phyloP scores from a whole-genome alignment of 495 filamentous ascomycete species.

The Aspergillus affinis region DNA sequence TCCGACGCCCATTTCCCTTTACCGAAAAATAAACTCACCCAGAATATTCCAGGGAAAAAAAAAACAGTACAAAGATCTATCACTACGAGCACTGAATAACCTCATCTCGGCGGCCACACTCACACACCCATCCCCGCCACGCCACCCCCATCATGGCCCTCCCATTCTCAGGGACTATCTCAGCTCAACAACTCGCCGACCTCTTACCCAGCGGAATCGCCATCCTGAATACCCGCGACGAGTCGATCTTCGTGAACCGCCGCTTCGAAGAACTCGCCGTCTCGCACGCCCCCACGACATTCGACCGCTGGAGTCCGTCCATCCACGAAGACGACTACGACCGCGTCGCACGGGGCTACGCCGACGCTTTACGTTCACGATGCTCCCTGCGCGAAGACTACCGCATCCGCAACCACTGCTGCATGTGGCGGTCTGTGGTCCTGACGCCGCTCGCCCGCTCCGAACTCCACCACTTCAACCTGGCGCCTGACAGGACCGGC shows the following conservation, averaged over 20 bases:
- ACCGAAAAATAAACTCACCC: neutral
- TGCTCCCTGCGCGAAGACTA: conserved; percentile 25
- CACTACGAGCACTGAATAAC: too few species aligned
- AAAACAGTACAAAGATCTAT: too few species aligned
- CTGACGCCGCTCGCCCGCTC: conserved; percentile 16
- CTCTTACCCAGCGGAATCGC: conserved; percentile 26
- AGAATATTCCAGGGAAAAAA: neutral
- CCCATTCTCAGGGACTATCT: conserved; percentile 3
- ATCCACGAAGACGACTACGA: conserved; percentile 25
- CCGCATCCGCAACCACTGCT: conserved; percentile 11
- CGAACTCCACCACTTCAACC: conserved; percentile 9
- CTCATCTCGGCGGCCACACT: neutral
- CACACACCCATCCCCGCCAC: neutral
- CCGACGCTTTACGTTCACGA: conserved; percentile 1
- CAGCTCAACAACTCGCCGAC: conserved; percentile 32
- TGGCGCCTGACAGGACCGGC: neutral
- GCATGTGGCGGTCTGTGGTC: conserved; percentile 22
- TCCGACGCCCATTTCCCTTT: too few species aligned
- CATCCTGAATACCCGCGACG: conserved; percentile 25
- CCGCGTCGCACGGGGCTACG: conserved; percentile 17
- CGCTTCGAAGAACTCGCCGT: conserved; percentile 23
- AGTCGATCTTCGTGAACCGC: conserved; percentile 20
- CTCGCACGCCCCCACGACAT: conserved; percentile 4
- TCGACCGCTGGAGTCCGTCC: conserved; percentile 20
- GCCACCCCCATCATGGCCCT: neutral